A percentile compares a stretch with the other conserved stretches of the same genome.
These are phyloP conservation scores for Gossypium sturtianum DNA, from an alignment of 345 rosid genomes.

Conservation along the genomic window DNA sequence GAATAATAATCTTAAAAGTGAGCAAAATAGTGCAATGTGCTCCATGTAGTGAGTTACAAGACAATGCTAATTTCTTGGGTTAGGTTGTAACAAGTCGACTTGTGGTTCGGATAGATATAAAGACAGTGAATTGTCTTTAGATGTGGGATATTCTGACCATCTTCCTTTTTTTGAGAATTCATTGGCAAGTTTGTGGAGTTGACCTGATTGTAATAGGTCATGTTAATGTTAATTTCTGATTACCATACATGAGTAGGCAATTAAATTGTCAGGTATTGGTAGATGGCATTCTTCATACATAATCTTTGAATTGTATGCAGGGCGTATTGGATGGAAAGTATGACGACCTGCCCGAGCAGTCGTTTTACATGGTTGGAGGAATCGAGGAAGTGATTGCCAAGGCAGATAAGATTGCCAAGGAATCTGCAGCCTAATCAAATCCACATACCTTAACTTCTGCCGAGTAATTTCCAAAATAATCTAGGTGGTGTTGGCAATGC, in stretches of 20 bases:
- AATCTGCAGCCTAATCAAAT: constrained; percentile 38
- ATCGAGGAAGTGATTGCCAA: constrained; percentile 79
- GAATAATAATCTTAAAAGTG: neutral
- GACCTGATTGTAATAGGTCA: too few relatives aligned
- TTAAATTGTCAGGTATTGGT: too few relatives aligned
- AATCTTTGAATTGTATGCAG: constrained; percentile 21
- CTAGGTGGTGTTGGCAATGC: constrained; percentile 30
- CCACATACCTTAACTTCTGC: neutral
- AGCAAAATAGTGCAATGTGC: neutral
- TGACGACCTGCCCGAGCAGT: constrained; percentile 75
- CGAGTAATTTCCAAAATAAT: constrained; percentile 25
- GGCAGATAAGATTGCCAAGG: constrained; percentile 79
- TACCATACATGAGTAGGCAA: too few relatives aligned
- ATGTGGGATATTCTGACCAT: neutral
- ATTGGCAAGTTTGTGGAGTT: too few relatives aligned
- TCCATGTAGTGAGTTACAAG: neutral
- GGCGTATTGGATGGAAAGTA: constrained; percentile 85
- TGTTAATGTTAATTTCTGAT: too few relatives aligned
- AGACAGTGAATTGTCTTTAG: neutral
- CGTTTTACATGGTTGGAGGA: constrained; percentile 86
- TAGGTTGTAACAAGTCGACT: neutral
- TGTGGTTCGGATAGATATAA: neutral
- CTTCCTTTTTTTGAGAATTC: neutral
- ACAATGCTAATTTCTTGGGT: neutral
- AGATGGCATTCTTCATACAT: neutral